Conservation (phyloP, 495 filamentous ascomycete species). For the Penicillium samsonianum region DNA sequence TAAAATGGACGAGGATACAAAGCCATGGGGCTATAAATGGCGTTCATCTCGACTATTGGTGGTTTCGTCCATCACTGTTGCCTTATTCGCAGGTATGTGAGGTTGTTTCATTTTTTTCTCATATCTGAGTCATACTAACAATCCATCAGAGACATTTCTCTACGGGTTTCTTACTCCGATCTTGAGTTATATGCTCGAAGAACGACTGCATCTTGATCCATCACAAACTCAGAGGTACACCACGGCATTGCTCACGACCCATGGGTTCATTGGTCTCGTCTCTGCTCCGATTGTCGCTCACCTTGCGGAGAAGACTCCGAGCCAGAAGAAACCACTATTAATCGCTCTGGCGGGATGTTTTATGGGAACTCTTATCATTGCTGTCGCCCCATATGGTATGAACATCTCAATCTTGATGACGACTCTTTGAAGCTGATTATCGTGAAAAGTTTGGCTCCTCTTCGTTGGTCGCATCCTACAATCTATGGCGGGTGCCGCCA, state of each 20-base stretch:
- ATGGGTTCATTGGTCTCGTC: slow-evolving; percentile 23
- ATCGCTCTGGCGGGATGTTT: slow-evolving; percentile 21
- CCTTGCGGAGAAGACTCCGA: slow-evolving; percentile 27
- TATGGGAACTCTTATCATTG: slow-evolving; percentile 26
- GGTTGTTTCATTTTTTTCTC: slow-evolving; percentile 1
- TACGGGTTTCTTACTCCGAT: slow-evolving; percentile 35
- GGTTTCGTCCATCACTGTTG: slow-evolving; percentile 19
- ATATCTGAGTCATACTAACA: slow-evolving; percentile 6
- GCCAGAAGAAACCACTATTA: slow-evolving; percentile 22
- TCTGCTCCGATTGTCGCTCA: slow-evolving; percentile 29
- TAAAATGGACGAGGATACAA: slow-evolving; percentile 6
- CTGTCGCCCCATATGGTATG: slow-evolving; percentile 8
- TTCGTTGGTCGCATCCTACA: slow-evolving; percentile 24
- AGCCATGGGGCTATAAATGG: slow-evolving; percentile 24
- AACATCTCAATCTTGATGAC: not conserved
- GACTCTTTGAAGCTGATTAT: not conserved
- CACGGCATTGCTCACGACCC: slow-evolving; percentile 18
- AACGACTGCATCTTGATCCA: slow-evolving; percentile 23
- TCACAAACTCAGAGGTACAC: slow-evolving; percentile 25
- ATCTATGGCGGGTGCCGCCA: slow-evolving; percentile 13
- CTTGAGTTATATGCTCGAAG: slow-evolving; percentile 30
- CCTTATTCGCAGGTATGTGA: slow-evolving; percentile 25
- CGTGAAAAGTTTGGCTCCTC: slow-evolving; percentile 8
- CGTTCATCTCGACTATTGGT: slow-evolving; percentile 24
- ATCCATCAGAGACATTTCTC: slow-evolving; percentile 29